Conservation (phyloP, 2,329 filamentous ascomycete genomes). For the Ophiocordyceps australis region DNA sequence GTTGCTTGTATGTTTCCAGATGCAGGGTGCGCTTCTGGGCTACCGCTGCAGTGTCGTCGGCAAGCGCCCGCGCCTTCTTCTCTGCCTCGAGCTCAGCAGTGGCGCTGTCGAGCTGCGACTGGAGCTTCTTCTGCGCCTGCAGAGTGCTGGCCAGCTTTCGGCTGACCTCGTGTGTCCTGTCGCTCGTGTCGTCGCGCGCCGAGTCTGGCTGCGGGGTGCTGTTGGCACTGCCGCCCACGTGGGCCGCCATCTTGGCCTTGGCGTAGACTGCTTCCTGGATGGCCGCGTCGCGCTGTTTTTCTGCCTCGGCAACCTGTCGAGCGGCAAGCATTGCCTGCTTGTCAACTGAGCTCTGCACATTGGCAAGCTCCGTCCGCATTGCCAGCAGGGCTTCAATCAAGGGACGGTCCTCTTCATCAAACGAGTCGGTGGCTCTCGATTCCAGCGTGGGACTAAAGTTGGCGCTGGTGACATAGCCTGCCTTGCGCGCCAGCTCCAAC, state of each 20-base stretch:
- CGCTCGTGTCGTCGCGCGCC: constrained; percentile 39
- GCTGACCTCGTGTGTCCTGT: constrained; percentile 48
- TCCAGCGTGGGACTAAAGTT: constrained; percentile 59
- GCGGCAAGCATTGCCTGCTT: constrained; percentile 73
- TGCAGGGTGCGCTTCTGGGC: constrained; percentile 71
- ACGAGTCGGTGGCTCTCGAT: constrained; percentile 55
- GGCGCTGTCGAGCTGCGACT: constrained; percentile 52
- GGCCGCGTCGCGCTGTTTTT: constrained; percentile 87
- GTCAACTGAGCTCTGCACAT: constrained; percentile 80
- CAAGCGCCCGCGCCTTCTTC: constrained; percentile 60
- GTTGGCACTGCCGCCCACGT: constrained; percentile 43
- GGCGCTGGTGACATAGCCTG: constrained; percentile 63
- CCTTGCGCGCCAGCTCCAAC: constrained; percentile 75
- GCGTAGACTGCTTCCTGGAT: constrained; percentile 89
- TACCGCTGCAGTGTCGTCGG: constrained; percentile 72
- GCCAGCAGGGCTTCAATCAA: constrained; percentile 80
- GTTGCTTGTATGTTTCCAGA: constrained; percentile 68
- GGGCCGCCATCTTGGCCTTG: constrained; percentile 78
- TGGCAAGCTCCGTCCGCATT: constrained; percentile 77
- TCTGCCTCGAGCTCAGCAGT: constrained; percentile 62
- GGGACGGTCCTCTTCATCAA: constrained; percentile 83
- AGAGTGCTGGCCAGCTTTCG: constrained; percentile 70
- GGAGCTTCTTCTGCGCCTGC: constrained; percentile 63
- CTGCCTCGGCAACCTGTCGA: constrained; percentile 79
- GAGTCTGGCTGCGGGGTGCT: constrained; percentile 40